phyloP scores from a whole-genome alignment of 768 basidiomycete species.

The Xerocomus spinulosus region DNA sequence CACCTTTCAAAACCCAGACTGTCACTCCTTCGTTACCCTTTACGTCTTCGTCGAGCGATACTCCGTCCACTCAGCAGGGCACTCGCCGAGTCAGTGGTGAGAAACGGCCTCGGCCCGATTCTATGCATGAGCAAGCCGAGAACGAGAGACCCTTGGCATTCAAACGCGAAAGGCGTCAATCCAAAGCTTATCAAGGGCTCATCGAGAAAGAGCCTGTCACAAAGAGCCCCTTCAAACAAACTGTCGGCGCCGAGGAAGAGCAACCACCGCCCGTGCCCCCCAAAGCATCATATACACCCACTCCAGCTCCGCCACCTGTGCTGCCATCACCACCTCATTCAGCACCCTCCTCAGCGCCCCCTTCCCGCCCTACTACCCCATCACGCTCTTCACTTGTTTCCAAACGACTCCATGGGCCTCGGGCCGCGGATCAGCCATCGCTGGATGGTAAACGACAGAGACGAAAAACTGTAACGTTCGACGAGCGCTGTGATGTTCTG shows the following conservation, averaged over 20 bases:
- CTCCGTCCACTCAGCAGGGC: slow-evolving; percentile 10
- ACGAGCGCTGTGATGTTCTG: slow-evolving; percentile 75
- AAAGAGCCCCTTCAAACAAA: slow-evolving; percentile 71
- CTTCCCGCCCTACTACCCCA: slow-evolving; percentile 27
- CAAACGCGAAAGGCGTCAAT: slow-evolving; percentile 72
- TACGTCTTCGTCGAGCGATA: slow-evolving; percentile 9
- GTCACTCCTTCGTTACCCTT: slow-evolving; percentile 40
- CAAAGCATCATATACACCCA: slow-evolving; percentile 9
- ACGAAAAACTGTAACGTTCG: slow-evolving; percentile 76
- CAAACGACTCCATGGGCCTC: slow-evolving; percentile 72
- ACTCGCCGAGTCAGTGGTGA: slow-evolving; percentile 64
- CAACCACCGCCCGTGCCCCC: slow-evolving; percentile 27
- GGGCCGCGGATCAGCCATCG: slow-evolving; percentile 41
- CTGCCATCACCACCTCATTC: slow-evolving; percentile 30
- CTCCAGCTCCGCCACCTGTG: slow-evolving; percentile 4
- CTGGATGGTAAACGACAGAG: slow-evolving; percentile 42
- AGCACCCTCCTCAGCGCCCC: slow-evolving; percentile 41
- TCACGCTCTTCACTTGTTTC: slow-evolving; percentile 67
- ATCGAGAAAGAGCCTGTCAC: slow-evolving; percentile 73
- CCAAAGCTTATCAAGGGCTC: slow-evolving; percentile 68
- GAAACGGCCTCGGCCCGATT: slow-evolving; percentile 69
- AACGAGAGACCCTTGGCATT: slow-evolving; percentile 67
- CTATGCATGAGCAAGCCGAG: slow-evolving; percentile 66
- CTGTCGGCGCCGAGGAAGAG: slow-evolving; percentile 25
- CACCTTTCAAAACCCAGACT: slow-evolving; percentile 73